These are phyloP conservation scores for Scytalidium lignicola DNA, from an alignment of 2,329 filamentous ascomycete species.

Conservation along the genomic window DNA sequence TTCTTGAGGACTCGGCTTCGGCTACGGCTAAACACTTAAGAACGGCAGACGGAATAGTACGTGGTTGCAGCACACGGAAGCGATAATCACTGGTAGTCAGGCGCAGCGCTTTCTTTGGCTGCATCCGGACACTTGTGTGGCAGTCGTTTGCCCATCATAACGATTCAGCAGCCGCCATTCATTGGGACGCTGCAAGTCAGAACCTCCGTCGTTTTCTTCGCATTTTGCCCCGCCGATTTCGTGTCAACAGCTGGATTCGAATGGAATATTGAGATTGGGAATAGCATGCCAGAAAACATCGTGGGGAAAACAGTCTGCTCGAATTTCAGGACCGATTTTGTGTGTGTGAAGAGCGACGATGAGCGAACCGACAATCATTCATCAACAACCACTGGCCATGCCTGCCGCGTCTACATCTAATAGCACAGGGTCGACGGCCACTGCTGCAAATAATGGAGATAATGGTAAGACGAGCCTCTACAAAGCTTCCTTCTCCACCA, in stretches of 20 bases:
- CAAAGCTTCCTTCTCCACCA: constrained; percentile 1
- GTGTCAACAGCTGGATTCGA: not conserved
- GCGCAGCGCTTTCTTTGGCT: not conserved
- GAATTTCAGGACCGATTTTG: not conserved
- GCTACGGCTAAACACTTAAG: not conserved
- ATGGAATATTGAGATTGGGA: not conserved
- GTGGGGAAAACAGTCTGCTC: not conserved
- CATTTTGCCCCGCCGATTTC: not conserved
- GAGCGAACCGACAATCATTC: constrained; percentile 20
- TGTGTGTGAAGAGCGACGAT: constrained; percentile 12
- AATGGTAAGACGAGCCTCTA: constrained; percentile 20
- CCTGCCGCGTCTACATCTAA: constrained; percentile 24
- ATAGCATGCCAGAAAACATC: not conserved
- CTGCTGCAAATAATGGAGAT: constrained; percentile 20
- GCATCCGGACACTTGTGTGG: not conserved
- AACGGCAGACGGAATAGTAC: not conserved
- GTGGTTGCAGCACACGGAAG: not conserved
- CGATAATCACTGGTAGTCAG: not conserved
- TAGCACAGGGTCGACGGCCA: constrained; percentile 17
- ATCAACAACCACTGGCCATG: constrained; percentile 22
- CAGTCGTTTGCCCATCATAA: not conserved
- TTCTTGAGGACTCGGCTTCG: not conserved
- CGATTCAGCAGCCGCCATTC: not conserved
- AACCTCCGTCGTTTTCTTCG: not conserved
- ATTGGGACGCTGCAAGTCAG: not conserved